These are phyloP conservation scores for Gynostemma pentaphyllum DNA, from an alignment of 306 rosid genomes.

Conservation along the genomic window DNA sequence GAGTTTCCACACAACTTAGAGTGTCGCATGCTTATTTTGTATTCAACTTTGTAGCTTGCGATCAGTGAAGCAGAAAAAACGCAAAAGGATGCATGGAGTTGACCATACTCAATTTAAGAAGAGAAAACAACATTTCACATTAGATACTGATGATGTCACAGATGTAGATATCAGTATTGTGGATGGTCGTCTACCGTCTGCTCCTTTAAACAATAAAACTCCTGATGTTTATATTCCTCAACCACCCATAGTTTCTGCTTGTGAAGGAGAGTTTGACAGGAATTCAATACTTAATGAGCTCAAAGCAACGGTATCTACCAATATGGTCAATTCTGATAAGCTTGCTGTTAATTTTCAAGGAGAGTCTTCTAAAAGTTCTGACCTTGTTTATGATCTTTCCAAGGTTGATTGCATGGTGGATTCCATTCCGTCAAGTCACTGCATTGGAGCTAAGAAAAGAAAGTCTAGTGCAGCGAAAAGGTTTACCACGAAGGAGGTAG, in stretches of 20 bases:
- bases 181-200: conserved; percentile 24
- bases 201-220: conserved; percentile 14
- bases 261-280: conserved; percentile 23
- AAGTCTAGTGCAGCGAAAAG: conserved; percentile 80
- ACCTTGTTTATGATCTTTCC: conserved; percentile 20
- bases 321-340: conserved; percentile 28
- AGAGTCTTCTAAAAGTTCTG: conserved; percentile 20
- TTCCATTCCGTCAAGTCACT: conserved; percentile 30
- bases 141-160: conserved; percentile 32
- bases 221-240: conserved; percentile 21
- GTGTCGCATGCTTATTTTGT: background rate
- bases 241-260: conserved; percentile 25
- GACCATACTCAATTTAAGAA: conserved; percentile 38
- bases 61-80: conserved; percentile 45
- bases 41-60: conserved; percentile 30
- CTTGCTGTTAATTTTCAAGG: no score
- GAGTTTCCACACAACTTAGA: background rate
- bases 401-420: conserved; percentile 24
- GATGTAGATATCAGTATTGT: conserved; percentile 19
- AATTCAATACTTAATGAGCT: conserved; percentile 55
- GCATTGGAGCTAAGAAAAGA: conserved; percentile 74
- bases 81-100: conserved; percentile 40
- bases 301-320: conserved; percentile 25
- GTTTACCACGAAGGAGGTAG: conserved; percentile 46
- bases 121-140: conserved; percentile 42